Conservation (phyloP, 805 yeast genomes). For the Spathaspora gorwiae region DNA sequence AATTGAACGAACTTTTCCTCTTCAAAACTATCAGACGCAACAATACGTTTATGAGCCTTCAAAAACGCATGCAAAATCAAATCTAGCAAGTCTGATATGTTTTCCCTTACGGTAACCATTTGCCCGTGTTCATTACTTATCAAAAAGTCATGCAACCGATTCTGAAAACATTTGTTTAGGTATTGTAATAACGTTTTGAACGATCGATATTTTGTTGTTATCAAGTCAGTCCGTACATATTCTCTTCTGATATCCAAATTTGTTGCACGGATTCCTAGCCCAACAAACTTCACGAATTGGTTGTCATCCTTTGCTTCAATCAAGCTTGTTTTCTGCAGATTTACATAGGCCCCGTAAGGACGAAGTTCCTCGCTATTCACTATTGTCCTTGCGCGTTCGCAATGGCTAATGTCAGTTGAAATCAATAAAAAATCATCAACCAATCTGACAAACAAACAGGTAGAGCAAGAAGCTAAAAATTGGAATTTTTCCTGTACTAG, state of each 20-base stretch:
- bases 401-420: conserved; percentile 34
- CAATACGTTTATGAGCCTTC: not conserved
- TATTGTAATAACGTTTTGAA: conserved; percentile 1
- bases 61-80: not conserved
- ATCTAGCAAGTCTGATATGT: not conserved
- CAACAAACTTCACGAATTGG: conserved; percentile 21
- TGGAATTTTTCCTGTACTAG: conserved; percentile 41
- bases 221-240: not conserved
- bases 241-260: conserved; percentile 17
- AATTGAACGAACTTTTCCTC: conserved; percentile 1
- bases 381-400: conserved; percentile 13
- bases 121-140: not conserved
- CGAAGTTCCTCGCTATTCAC: conserved; percentile 18
- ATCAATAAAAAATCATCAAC: conserved; percentile 87
- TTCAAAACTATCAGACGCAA: not conserved
- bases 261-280: conserved; percentile 20
- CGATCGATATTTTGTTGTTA: not conserved
- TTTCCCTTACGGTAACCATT: not conserved
- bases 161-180: not conserved
- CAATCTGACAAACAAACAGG: conserved; percentile 47
- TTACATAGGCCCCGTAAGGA: conserved; percentile 32
- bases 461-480: conserved; percentile 7
- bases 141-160: not conserved
- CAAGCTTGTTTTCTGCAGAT: conserved; percentile 23
- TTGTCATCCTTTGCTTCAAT: conserved; percentile 8